Conservation (phyloP, 768 basidiomycete genomes). For the Leucocoprinus sp. region DNA sequence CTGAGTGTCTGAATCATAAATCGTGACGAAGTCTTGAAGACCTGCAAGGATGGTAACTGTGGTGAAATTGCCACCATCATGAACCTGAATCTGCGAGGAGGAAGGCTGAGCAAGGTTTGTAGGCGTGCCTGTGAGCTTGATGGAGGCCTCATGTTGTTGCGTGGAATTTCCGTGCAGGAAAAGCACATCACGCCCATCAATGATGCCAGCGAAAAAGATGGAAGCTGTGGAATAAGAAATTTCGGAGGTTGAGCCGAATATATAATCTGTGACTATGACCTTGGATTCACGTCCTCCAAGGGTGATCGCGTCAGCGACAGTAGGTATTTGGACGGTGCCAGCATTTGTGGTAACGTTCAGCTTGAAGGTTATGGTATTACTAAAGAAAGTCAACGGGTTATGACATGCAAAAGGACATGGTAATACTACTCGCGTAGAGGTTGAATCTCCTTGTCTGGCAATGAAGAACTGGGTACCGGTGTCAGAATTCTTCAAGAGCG, state of each 20-base stretch:
- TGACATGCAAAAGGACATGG: not conserved
- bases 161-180: slow-evolving; percentile 50
- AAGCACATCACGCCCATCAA: slow-evolving; percentile 55
- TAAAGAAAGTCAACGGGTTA: slow-evolving; percentile 16
- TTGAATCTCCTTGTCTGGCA: slow-evolving; percentile 57
- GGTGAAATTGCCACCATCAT: slow-evolving; percentile 23
- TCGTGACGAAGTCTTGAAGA: slow-evolving; percentile 45
- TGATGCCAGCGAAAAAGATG: slow-evolving; percentile 57
- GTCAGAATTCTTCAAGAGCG: slow-evolving; percentile 61
- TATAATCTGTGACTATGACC: slow-evolving; percentile 62
- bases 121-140: slow-evolving; percentile 39
- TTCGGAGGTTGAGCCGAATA: slow-evolving; percentile 51
- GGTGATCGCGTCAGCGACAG: slow-evolving; percentile 41
- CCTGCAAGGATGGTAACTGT: slow-evolving; percentile 51
- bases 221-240: slow-evolving; percentile 67
- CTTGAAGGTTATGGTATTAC: slow-evolving; percentile 46
- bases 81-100: slow-evolving; percentile 24
- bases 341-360: slow-evolving; percentile 47
- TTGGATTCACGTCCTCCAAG: slow-evolving; percentile 69
- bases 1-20: slow-evolving; percentile 61
- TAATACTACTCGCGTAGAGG: slow-evolving; percentile 51
- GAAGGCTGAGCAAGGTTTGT: slow-evolving; percentile 24
- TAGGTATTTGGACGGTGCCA: slow-evolving; percentile 50
- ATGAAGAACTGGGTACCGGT: slow-evolving; percentile 61
- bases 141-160: slow-evolving; percentile 47